Base-by-base conservation (phyloP, 805 yeast genomes). In the Candida ponderosae region DNA sequence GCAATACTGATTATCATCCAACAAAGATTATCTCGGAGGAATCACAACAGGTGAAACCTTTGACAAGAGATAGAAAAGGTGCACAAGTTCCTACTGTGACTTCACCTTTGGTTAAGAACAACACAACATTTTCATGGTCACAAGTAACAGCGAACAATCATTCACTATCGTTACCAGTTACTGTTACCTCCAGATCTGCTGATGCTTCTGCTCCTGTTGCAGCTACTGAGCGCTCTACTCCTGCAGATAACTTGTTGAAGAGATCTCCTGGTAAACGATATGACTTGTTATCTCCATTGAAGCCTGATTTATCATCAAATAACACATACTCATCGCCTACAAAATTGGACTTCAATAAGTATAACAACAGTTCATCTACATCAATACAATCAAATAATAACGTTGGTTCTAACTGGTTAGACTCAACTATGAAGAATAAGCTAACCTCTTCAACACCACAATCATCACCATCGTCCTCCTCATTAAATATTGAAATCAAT, bases 221-320 rank as follows among this genome's bases (percentile, higher is more conserved):
- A 18, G 4, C 29, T 4, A 24, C 24, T 21, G 24, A 21, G 7
- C 24, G 24, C 24, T 21, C 10, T 21, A 21, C 24, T 21, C 11
- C 11, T 21, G 24, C 7, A 21, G 11, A 14, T 6, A 24, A 24
- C 2, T 42, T 47, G 6, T 34, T 48, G 4, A 47, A 37, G 31
- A 48, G 38, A 30, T 44, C 53, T 14, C 52, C 50, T 3, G 46
- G 40, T 15, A 50, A 48, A 29, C 11, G 14, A 24, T 8, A 7
- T 3, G 13, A 24, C 14, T 24, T 24, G 14, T 7, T n/a, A 11
- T 24, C 28, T 4, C 28, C 7, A 7, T 24, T 24, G 14, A 11
- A 8, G 6, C 28, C 28, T 11, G 28, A 24, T 13, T 6, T 13
- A 11, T 24, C 28, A 24, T n/a, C 28, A 24, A 11, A 13, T 2